Evolutionary conservation across 2,329 filamentous ascomycete species (phyloP).

Genomic region (Colletotrichum graminicola): DNA sequence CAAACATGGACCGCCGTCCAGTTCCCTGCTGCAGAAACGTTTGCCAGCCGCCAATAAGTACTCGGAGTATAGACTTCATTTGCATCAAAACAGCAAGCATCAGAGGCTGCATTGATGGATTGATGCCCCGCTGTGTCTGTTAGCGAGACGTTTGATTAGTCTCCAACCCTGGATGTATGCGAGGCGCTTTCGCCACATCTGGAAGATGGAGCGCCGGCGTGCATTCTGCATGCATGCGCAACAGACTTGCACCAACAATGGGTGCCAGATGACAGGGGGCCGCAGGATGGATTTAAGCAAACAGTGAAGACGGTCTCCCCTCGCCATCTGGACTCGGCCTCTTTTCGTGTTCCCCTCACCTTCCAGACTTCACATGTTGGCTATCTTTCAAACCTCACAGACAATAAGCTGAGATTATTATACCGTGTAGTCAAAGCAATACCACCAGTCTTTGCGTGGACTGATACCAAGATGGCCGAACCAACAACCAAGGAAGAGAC

Average conservation of each 20-base stretch:
- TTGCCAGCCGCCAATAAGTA: no score
- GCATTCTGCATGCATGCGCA: slow-evolving; percentile 1
- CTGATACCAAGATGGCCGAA: neutral
- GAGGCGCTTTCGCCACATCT: neutral
- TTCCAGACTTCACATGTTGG: neutral
- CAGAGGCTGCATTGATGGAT: neutral
- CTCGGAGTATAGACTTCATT: neutral
- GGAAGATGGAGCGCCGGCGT: neutral
- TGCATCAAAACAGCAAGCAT: neutral
- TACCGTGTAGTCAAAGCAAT: neutral
- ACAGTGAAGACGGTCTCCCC: neutral
- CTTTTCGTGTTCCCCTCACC: neutral
- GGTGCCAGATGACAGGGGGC: neutral
- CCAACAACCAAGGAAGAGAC: neutral
- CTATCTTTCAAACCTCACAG: neutral
- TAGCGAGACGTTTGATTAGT: neutral
- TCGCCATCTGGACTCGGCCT: neutral
- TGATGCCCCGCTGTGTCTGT: neutral
- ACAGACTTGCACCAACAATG: slow-evolving; percentile 1
- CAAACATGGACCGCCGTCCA: no score
- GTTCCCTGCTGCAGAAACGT: no score
- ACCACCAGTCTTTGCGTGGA: neutral
- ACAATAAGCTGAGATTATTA: neutral
- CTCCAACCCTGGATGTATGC: neutral
- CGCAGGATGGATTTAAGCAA: neutral